These are phyloP conservation scores for Austroboletus olivaceoglutinosus DNA, from an alignment of 1,284 basidiomycete species.

Conservation along the genomic window DNA sequence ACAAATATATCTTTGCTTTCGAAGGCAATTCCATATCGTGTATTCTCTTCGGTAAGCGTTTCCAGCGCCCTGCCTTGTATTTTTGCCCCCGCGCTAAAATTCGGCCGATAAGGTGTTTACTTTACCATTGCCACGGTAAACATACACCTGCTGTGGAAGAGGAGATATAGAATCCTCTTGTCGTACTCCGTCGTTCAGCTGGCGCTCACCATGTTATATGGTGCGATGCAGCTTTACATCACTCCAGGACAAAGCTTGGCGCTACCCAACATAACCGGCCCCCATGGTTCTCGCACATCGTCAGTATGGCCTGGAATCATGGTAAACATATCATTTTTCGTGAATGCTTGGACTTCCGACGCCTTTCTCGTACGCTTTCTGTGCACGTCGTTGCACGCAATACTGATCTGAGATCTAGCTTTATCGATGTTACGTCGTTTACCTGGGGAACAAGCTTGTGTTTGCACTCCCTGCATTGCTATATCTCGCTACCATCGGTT, in stretches of 20 bases:
- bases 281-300: constrained; percentile 3
- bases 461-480: constrained; percentile 4
- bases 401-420: constrained; percentile 12
- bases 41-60: constrained; percentile 17
- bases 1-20: constrained; percentile 16
- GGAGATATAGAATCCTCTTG: constrained; percentile 16
- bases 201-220: constrained; percentile 20
- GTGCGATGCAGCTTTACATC: constrained; percentile 14
- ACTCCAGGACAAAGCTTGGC: constrained; percentile 13
- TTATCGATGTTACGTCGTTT: constrained; percentile 28
- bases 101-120: constrained; percentile 16
- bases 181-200: constrained; percentile 16
- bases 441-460: constrained; percentile 4
- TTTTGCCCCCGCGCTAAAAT: not conserved
- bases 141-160: constrained; percentile 16
- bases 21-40: constrained; percentile 20
- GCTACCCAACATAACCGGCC: too few relatives aligned
- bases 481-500: constrained; percentile 17
- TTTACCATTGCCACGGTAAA: constrained; percentile 15
- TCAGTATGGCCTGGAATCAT: constrained; percentile 21
- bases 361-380: constrained; percentile 22
- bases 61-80: not conserved
- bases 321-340: constrained; percentile 10
- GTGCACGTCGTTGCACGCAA: too few relatives aligned
- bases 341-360: constrained; percentile 26